Base-by-base conservation (phyloP, 202 grass and related monocot species). In the Bolboschoenoplectus hybrid region DNA sequence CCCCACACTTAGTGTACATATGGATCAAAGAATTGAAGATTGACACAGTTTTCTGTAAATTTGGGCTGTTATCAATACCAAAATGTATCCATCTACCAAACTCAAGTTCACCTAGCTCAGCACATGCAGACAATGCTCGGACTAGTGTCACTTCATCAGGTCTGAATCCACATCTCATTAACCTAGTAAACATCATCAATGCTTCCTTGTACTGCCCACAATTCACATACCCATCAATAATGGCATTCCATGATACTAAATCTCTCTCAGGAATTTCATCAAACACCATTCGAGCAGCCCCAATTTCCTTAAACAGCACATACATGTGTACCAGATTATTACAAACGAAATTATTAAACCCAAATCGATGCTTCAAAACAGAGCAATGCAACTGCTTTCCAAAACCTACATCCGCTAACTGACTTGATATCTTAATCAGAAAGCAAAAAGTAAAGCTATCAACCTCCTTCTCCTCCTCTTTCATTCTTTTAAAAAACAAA, bases 11-110 rank as follows among this genome's bases (percentile, higher is more conserved):
- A 90, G 89, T 80, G 85, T 93, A 93, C 91, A 97, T 90, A 67
- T 95, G 87, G 63, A 92, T 85, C 51, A 97, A 72, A 63, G 95
- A 87, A 81, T 91, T 95, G 43, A 86, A 67, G 9, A 93, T 85
- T 56, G 45, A 53, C 35, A 92, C 91, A 71, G 89, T 84, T 85
- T 91, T 90, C 0, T 88, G 83, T 6, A 89, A 26, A 7, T 90
- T 57, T 16, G 67, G 92, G 73, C 88, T 94, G 85, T 94, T 97
- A 74, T 90, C 88, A 87, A 94, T 74, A 73, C 88, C 89, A 67
- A 75, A 93, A 87, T 94, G 92, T 20, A 97, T 84, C 91, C 91
- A 97, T 84, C 89, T 89, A 81, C 94, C 91, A 78, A 93, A 88
- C 58, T 97, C 89, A 17, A 95, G 67, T 83, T 92, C 83, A 2